Evolutionary conservation across 1,284 basidiomycete species (phyloP), one percentile per base, ranked within the genome.

Genomic region (Ganoderma boninense): DNA sequence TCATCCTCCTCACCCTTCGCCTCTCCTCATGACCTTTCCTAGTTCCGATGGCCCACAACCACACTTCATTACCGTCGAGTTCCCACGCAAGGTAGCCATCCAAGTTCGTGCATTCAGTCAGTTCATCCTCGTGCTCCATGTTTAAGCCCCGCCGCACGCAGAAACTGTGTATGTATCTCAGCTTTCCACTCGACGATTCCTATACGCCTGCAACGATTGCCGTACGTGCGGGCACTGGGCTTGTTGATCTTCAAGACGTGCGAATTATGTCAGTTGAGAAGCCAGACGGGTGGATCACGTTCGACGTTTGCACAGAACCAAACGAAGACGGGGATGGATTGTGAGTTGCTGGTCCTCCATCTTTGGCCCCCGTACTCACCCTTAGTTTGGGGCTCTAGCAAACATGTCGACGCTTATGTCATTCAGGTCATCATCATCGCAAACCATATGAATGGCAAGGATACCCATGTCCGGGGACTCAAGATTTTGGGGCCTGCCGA

Each of bases 21-120:
- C 10, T 44, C 16, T 52, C 59, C n/a, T 56, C 42, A 10, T 26
- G 23, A 4, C 26, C 52, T 66, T 68, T 63, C 59, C 69, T 80
- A 99, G 97, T 80, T 97, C 96, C 7, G 98, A 99, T 79, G 98
- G 98, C 0, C 95, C 96, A 0, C 98, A 99, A 78, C 98, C 98
- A 2, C 98, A 99, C 82, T 93, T 94, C 71, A 95, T 99, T 77
- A 97, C 96, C 6, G 87, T 98, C 67, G 95, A 97, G 78, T 99
- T 99, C 80, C 92, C 96, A 11, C 90, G 93, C 67, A 95, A 97
- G 78, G 94, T 98, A 23, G 90, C 93, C 10, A 91, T 99, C 38
- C 95, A 97, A 81, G 97, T 96, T 67, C 56, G 72, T 18, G 11
- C 16, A 16, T 20, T 46, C 35, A 18, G 32, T 32, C 56, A 40